A percentile compares a stretch with the other conserved stretches of the same genome.
phyloP scores from a whole-genome alignment of 108 stramenopile genomes.

The Discostella stelligeroides region DNA sequence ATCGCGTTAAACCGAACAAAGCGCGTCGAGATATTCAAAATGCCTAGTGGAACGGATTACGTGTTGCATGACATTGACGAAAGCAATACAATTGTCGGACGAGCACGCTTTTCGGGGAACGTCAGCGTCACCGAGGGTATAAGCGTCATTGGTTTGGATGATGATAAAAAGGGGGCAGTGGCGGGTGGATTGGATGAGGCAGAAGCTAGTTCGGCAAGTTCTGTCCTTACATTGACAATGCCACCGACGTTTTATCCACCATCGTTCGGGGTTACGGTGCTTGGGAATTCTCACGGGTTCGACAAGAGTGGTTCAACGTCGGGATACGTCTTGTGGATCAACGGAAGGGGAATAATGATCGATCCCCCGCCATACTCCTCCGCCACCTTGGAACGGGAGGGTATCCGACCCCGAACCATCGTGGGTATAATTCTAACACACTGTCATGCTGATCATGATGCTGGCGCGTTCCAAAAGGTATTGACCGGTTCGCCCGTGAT shows the following conservation, averaged over 20 bases:
- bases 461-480: constrained; percentile 94
- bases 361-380: constrained; percentile 94
- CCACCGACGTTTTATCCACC: constrained; percentile 88
- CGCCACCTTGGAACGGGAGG: constrained; percentile 83
- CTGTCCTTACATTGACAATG: constrained; percentile 4
- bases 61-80: constrained; percentile 84
- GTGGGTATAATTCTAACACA: constrained; percentile 94
- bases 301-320: constrained; percentile 91
- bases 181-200: constrained; percentile 1
- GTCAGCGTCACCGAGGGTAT: constrained; percentile 78
- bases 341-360: constrained; percentile 93
- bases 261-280: constrained; percentile 91
- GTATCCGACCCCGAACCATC: constrained; percentile 86
- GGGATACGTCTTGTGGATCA: constrained; percentile 96
- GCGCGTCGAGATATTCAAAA: constrained; percentile 83
- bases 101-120: constrained; percentile 66
- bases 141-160: constrained; percentile 71
- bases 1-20: constrained; percentile 59
- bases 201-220: background rate
- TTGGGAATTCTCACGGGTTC: constrained; percentile 95
- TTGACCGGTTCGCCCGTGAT: constrained; percentile 86
- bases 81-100: constrained; percentile 71
- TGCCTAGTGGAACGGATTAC: constrained; percentile 87
- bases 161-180: constrained; percentile 20
- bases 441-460: constrained; percentile 96